Percentiles rank a stretch among this genome's conserved stretches.
phyloP scores from a whole-genome alignment of 148 eudicot species.

The Rhododendron mucronatum region DNA sequence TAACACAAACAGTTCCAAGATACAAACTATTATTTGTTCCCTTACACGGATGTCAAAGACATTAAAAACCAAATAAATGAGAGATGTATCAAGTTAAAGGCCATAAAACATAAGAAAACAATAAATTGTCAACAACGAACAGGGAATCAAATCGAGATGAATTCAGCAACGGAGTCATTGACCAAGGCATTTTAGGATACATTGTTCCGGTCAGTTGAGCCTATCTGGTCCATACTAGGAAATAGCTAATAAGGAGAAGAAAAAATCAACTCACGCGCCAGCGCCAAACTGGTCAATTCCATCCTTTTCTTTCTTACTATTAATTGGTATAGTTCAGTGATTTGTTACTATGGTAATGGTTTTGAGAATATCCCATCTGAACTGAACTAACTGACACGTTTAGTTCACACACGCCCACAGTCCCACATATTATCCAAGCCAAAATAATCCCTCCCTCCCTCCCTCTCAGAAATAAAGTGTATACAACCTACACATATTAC shows the following conservation, averaged over 20 bases:
- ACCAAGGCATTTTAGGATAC: not conserved
- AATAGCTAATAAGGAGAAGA: not conserved
- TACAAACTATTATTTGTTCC: not conserved
- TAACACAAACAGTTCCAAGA: not conserved
- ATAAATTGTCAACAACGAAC: not conserved
- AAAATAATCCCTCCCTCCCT: not conserved
- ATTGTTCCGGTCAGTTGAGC: not conserved
- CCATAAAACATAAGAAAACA: not conserved
- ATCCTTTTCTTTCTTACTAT: not conserved
- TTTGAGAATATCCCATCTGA: not conserved
- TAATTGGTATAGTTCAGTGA: not conserved
- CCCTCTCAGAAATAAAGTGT: not conserved
- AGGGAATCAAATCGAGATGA: not conserved
- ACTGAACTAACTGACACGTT: not conserved
- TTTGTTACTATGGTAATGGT: not conserved
- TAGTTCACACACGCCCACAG: not conserved
- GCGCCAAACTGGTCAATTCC: not conserved
- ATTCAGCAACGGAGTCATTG: not conserved
- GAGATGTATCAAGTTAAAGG: not conserved
- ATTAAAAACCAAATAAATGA: not conserved
- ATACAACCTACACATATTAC: not conserved
- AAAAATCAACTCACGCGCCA: not conserved
- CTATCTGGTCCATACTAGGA: not conserved
- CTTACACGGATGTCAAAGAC: not conserved
- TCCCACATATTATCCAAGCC: not conserved